These are phyloP conservation scores for Penicillium mononematosum DNA, from an alignment of 495 filamentous ascomycete species.

Conservation along the genomic window DNA sequence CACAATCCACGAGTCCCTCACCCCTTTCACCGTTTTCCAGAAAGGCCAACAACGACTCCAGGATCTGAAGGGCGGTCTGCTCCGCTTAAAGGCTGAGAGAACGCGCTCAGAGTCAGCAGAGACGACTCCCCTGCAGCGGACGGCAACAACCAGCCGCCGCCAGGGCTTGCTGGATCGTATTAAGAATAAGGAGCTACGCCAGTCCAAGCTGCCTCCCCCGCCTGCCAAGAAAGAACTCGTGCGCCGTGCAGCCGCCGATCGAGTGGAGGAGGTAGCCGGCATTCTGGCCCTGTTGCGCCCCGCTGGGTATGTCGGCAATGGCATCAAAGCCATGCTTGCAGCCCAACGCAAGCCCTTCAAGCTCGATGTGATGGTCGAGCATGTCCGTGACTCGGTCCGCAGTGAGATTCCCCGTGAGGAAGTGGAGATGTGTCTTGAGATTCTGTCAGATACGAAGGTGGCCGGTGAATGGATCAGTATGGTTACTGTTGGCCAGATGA, in stretches of 20 bases:
- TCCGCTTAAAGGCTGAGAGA: conserved; percentile 42
- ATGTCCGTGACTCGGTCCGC: conserved; percentile 42
- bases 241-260: conserved; percentile 39
- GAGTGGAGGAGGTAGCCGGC: conserved; percentile 43
- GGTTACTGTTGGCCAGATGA: conserved; percentile 42
- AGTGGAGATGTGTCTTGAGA: conserved; percentile 43
- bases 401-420: conserved; percentile 43
- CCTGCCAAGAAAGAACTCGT: conserved; percentile 44
- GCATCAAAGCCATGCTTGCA: conserved; percentile 34
- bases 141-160: conserved; percentile 37
- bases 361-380: conserved; percentile 39
- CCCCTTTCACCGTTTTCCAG: conserved; percentile 42
- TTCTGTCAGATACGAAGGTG: conserved; percentile 40
- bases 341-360: conserved; percentile 43
- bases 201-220: conserved; percentile 45
- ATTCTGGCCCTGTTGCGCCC: conserved; percentile 43
- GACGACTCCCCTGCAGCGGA: conserved; percentile 22
- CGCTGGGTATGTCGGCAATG: conserved; percentile 34
- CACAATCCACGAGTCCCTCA: conserved; percentile 42
- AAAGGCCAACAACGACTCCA: conserved; percentile 50
- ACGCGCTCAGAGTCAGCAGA: conserved; percentile 25
- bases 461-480: conserved; percentile 47
- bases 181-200: conserved; percentile 44
- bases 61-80: conserved; percentile 44
- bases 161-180: conserved; percentile 46